Evolutionary conservation across 2,329 filamentous ascomycete genomes (phyloP), one percentile per base, ranked within the genome.

Genomic region (Karstenula rhodostoma): DNA sequence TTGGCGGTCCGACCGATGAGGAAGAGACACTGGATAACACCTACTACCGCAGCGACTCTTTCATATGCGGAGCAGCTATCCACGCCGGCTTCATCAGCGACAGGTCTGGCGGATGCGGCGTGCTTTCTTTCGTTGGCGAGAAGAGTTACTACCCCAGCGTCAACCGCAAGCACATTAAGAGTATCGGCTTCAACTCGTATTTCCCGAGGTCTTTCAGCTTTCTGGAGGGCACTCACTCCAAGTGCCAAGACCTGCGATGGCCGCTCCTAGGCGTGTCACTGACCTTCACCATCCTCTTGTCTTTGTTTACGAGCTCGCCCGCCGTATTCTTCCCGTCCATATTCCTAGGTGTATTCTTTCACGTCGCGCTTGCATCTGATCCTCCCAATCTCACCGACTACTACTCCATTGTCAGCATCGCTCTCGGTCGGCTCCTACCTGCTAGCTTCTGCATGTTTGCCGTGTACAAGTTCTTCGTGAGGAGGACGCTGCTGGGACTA

Each of bases 131-230:
- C 40, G 84, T 91, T 23, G 94, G 94, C 23, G 84, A 89, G 57
- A 86, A 87, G 58, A 80, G 84, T 57, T 80, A 85, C 51, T 97
- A 89, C 72, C 79, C 84, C 44, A 83, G 86, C 44, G 88, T 89
- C 10, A 85, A 86, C 50, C 84, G 83, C n/a, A 84, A 96, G 71
- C 92, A 90, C 55, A 93, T 98, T 64, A 79, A 82, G 29, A 96
- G 93, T 64, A 83, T 92, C 56, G 85, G 79, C 4, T 99, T 99
- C 73, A 87, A 93, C 63, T 94, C 93, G 0, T 93, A 92, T 66
- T 99, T 99, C 70, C 95, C 95, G 0, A 89, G 92, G 32, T 90
- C 93, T 0, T 97, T 92, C 75, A 87, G 87, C 19, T 98, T 99
- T 68, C 79, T 91, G 4, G 78, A 82, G 4, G 84, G 84, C 33